A percentile compares a stretch with the other conserved stretches of the same genome.
Evolutionary conservation across 2,329 filamentous ascomycete genomes (phyloP).

Genomic region (Xylariaceae sp.): DNA sequence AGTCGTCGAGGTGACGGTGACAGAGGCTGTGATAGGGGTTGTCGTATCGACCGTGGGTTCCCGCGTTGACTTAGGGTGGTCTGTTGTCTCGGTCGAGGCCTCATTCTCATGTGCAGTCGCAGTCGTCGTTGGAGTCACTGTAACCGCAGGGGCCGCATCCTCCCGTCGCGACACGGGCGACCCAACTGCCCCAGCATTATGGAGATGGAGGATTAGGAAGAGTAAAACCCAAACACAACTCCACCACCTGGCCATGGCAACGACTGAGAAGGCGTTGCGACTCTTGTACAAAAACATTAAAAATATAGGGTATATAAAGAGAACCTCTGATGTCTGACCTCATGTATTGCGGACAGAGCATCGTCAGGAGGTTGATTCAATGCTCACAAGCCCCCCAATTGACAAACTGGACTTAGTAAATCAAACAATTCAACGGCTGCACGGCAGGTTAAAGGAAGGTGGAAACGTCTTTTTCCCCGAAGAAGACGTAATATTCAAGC

Average conservation of each 20-base stretch:
- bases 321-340: slow-evolving; percentile 14
- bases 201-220: slow-evolving; percentile 36
- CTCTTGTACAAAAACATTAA: neutral
- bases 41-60: slow-evolving; percentile 7
- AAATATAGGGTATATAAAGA: slow-evolving; percentile 1
- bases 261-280: neutral
- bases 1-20: slow-evolving; percentile 21
- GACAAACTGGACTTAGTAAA: slow-evolving; percentile 1
- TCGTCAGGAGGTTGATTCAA: slow-evolving; percentile 15
- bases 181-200: slow-evolving; percentile 35
- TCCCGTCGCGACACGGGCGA: slow-evolving; percentile 34
- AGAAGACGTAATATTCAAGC: slow-evolving; percentile 1
- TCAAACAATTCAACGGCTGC: neutral
- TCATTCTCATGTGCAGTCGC: slow-evolving; percentile 18
- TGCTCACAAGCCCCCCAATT: slow-evolving; percentile 2
- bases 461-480: neutral
- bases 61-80: slow-evolving; percentile 6
- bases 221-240: slow-evolving; percentile 36
- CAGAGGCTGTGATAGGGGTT: slow-evolving; percentile 15
- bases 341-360: slow-evolving; percentile 18
- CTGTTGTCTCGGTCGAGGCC: slow-evolving; percentile 14
- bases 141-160: slow-evolving; percentile 28
- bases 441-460: neutral
- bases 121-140: slow-evolving; percentile 21
- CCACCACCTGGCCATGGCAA: slow-evolving; percentile 34